phyloP scores from a whole-genome alignment of 2,329 filamentous ascomycete genomes.

The Xylogone sp. region DNA sequence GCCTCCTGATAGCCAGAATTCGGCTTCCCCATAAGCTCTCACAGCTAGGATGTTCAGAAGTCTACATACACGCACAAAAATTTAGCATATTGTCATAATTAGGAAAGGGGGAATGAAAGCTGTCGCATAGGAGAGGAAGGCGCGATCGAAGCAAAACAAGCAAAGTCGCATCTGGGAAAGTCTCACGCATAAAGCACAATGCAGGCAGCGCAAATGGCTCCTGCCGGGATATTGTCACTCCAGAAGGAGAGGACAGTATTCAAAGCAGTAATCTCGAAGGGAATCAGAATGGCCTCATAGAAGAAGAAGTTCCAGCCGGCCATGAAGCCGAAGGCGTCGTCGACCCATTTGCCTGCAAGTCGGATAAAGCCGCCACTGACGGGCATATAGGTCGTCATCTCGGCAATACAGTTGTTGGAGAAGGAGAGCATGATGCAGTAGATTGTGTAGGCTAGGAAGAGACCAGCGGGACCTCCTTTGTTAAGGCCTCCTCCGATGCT shows the following conservation, averaged over 20 bases:
- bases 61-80: conserved; percentile 20
- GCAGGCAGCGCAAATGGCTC: conserved; percentile 26
- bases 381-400: conserved; percentile 53
- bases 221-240: conserved; percentile 31
- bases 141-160: too few species aligned
- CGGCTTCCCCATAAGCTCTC: conserved; percentile 62
- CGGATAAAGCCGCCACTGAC: conserved; percentile 47
- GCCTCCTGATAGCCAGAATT: conserved; percentile 61
- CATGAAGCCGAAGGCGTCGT: conserved; percentile 46
- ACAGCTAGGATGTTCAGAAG: conserved; percentile 60
- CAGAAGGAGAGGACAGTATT: conserved; percentile 37
- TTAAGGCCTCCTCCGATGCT: conserved; percentile 34
- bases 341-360: conserved; percentile 48
- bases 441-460: conserved; percentile 48
- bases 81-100: too few species aligned
- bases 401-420: conserved; percentile 31
- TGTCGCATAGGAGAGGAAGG: too few species aligned
- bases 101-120: too few species aligned
- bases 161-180: too few species aligned
- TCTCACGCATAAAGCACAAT: conserved; percentile 43
- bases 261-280: conserved; percentile 35
- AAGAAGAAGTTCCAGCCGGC: conserved; percentile 59
- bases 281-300: conserved; percentile 46
- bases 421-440: conserved; percentile 36
- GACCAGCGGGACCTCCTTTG: conserved; percentile 23